Percentiles rank a stretch among this genome's conserved stretches.
phyloP scores from a whole-genome alignment of 2,329 filamentous ascomycete species.

The Leptodontidium sp. region DNA sequence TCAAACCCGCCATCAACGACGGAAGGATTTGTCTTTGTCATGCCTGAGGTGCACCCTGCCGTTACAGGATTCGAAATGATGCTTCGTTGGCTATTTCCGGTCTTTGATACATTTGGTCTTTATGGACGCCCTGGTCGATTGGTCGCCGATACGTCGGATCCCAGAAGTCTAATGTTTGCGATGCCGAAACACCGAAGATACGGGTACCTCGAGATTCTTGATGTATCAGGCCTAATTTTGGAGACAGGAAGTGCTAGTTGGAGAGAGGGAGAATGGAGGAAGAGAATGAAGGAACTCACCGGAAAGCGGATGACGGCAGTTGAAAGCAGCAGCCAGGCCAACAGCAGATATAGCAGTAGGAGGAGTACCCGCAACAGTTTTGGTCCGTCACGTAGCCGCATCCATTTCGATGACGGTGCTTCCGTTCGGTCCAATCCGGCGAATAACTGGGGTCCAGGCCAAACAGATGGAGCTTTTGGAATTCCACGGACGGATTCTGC shows the following conservation, averaged over 20 bases:
- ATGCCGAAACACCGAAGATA: slow-evolving; percentile 90
- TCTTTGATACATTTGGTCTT: slow-evolving; percentile 89
- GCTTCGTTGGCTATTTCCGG: slow-evolving; percentile 89
- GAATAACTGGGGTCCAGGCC: slow-evolving; percentile 39
- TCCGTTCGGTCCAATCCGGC: slow-evolving; percentile 63
- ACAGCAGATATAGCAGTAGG: slow-evolving; percentile 63
- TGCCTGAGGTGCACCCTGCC: slow-evolving; percentile 93
- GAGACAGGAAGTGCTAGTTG: slow-evolving; percentile 79
- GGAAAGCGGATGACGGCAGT: slow-evolving; percentile 76
- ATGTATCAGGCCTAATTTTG: slow-evolving; percentile 82
- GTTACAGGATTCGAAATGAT: slow-evolving; percentile 96
- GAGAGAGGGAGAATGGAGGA: slow-evolving; percentile 90
- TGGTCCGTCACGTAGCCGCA: slow-evolving; percentile 55
- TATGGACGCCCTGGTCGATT: slow-evolving; percentile 90
- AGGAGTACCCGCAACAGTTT: slow-evolving; percentile 65
- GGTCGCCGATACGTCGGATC: slow-evolving; percentile 85
- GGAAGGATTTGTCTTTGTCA: slow-evolving; percentile 96
- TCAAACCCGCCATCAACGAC: slow-evolving; percentile 77
- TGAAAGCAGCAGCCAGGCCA: slow-evolving; percentile 51
- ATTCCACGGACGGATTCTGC: slow-evolving; percentile 59
- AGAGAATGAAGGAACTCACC: slow-evolving; percentile 87
- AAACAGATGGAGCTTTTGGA: slow-evolving; percentile 31
- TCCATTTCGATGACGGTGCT: slow-evolving; percentile 65
- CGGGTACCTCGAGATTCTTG: slow-evolving; percentile 88
- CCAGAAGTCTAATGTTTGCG: slow-evolving; percentile 95